A percentile compares a stretch with the other conserved stretches of the same genome.
Conservation (phyloP, 1,284 basidiomycete species). For the Cystobasidium pallidum region DNA sequence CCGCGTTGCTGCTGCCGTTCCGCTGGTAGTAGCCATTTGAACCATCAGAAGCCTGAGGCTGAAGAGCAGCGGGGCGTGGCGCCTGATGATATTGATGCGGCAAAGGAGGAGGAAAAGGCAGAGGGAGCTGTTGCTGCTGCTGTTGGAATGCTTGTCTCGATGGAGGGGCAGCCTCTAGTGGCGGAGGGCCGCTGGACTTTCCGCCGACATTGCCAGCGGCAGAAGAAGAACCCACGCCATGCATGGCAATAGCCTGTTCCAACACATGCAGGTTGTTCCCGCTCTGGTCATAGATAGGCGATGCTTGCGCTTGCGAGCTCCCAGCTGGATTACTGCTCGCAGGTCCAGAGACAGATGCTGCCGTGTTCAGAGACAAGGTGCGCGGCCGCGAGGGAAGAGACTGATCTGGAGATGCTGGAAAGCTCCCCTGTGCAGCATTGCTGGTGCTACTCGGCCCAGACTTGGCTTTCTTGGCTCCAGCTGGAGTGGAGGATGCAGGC, state of each 20-base stretch:
- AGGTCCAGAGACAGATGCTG: neutral
- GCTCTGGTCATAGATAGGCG: conserved; percentile 23
- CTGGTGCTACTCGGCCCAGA: neutral
- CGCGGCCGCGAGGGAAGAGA: neutral
- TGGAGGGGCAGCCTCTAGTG: neutral
- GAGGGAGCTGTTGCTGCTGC: neutral
- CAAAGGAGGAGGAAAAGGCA: neutral
- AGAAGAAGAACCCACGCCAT: neutral
- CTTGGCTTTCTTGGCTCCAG: neutral
- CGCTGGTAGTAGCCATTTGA: neutral
- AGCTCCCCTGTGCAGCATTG: neutral
- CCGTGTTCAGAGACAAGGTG: conserved; percentile 1
- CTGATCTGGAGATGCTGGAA: neutral
- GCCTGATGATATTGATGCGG: neutral
- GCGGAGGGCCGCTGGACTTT: too few relatives aligned
- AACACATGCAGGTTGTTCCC: conserved; percentile 38
- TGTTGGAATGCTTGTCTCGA: conserved; percentile 2
- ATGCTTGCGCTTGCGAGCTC: neutral
- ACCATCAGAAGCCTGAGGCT: neutral
- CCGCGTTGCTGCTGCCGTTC: conserved; percentile 3
- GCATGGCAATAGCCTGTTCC: conserved; percentile 43
- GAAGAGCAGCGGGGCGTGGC: neutral
- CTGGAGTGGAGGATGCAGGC: too few relatives aligned
- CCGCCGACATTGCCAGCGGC: neutral
- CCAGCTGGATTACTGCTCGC: neutral